Conservation (phyloP, 305 asterid genomes). For the Euphrasia arctica region DNA sequence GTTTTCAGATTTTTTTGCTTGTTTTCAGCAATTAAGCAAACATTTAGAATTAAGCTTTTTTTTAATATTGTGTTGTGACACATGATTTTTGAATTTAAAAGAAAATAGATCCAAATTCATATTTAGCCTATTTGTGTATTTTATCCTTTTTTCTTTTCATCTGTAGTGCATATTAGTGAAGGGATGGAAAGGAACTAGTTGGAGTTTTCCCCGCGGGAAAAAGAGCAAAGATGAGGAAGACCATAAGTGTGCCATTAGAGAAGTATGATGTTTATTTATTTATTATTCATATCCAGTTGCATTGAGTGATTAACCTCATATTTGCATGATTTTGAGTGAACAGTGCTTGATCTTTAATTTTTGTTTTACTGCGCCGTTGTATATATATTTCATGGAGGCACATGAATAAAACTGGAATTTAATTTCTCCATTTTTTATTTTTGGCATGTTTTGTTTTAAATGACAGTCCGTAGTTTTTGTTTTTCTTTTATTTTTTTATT, state of each 20-base stretch:
- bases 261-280: slow-evolving; percentile 37
- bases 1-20: background rate
- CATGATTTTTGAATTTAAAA: background rate
- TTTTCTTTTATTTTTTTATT: too few species aligned
- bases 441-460: too few species aligned
- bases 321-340: too few species aligned
- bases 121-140: slow-evolving; percentile 3
- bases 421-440: background rate
- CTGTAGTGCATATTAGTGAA: slow-evolving; percentile 89
- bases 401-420: slow-evolving; percentile 7
- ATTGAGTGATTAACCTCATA: too few species aligned
- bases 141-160: background rate
- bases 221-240: slow-evolving; percentile 99
- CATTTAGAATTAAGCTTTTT: background rate
- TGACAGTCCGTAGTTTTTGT: too few species aligned
- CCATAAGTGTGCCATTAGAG: slow-evolving; percentile 90
- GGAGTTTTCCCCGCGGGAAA: slow-evolving; percentile 99
- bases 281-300: too few species aligned
- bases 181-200: slow-evolving; percentile 98
- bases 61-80: background rate
- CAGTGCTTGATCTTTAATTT: too few species aligned
- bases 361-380: too few species aligned
- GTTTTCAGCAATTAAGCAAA: background rate
- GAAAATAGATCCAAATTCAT: background rate
- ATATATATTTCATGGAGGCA: too few species aligned